Conservation (phyloP, 108 stramenopile species). For the Nitzschia sp. region DNA sequence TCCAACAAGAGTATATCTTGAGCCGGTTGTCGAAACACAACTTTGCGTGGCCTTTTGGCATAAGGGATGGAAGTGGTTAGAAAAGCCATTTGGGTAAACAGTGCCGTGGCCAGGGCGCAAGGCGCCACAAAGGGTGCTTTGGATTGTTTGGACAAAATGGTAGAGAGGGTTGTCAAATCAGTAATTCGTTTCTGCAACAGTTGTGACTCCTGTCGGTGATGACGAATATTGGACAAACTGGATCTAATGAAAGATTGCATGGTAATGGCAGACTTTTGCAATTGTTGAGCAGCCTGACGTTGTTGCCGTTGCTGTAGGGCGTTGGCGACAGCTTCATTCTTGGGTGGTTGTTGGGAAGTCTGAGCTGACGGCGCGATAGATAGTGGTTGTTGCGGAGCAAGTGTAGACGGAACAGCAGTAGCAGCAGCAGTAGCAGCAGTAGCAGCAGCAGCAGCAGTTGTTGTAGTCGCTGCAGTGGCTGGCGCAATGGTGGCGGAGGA, state of each 20-base stretch:
- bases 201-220: conserved; percentile 36
- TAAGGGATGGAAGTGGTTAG: conserved; percentile 49
- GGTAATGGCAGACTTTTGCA: conserved; percentile 33
- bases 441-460: not conserved
- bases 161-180: conserved; percentile 53
- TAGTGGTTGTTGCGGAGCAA: not conserved
- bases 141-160: conserved; percentile 41
- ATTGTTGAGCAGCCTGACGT: conserved; percentile 47
- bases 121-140: conserved; percentile 59
- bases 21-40: conserved; percentile 16
- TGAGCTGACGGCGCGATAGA: not conserved
- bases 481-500: conserved; percentile 1
- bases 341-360: not conserved
- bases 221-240: conserved; percentile 36
- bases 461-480: conserved; percentile 1
- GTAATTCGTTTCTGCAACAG: conserved; percentile 51
- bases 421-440: not conserved
- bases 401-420: not conserved
- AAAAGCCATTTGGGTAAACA: conserved; percentile 61
- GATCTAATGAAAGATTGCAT: conserved; percentile 66
- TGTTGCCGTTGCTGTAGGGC: conserved; percentile 68
- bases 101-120: conserved; percentile 58
- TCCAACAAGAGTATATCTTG: conserved; percentile 41
- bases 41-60: not conserved
- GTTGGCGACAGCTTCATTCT: conserved; percentile 48